Evolutionary conservation across 345 rosid species (phyloP).

Genomic region (Erodium maritimum): DNA sequence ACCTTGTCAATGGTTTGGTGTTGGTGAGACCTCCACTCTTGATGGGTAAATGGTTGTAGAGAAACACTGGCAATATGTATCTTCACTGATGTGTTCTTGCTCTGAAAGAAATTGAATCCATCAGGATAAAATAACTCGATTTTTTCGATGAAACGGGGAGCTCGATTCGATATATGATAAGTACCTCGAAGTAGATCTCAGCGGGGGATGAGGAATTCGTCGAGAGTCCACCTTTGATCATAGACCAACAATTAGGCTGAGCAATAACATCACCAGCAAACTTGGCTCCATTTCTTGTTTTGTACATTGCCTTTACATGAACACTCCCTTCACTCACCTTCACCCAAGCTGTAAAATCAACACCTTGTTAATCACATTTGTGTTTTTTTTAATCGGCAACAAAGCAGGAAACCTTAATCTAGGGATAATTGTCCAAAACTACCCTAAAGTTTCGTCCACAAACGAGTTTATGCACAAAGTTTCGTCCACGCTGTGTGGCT

Average conservation of each 20-base stretch:
- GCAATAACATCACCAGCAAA: conserved; percentile 44
- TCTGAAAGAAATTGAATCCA: conserved; percentile 18
- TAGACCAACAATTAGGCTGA: conserved; percentile 67
- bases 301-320: conserved; percentile 35
- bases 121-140: too few relatives aligned
- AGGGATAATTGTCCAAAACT: too few relatives aligned
- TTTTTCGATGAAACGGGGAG: too few relatives aligned
- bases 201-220: conserved; percentile 46
- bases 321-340: conserved; percentile 37
- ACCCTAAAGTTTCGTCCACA: too few relatives aligned
- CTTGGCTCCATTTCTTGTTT: conserved; percentile 20
- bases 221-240: conserved; percentile 80
- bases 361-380: background rate
- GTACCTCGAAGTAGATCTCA: conserved; percentile 57
- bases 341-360: conserved; percentile 53
- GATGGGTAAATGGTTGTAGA: conserved; percentile 55
- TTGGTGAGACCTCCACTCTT: conserved; percentile 71
- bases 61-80: conserved; percentile 79
- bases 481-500: too few relatives aligned
- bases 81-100: conserved; percentile 37
- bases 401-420: too few relatives aligned
- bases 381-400: too few relatives aligned
- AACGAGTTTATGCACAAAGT: too few relatives aligned
- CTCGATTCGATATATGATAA: too few relatives aligned
- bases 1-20: conserved; percentile 40